These are phyloP conservation scores for Mycena floridula DNA, from an alignment of 768 basidiomycete genomes.

Conservation along the genomic window DNA sequence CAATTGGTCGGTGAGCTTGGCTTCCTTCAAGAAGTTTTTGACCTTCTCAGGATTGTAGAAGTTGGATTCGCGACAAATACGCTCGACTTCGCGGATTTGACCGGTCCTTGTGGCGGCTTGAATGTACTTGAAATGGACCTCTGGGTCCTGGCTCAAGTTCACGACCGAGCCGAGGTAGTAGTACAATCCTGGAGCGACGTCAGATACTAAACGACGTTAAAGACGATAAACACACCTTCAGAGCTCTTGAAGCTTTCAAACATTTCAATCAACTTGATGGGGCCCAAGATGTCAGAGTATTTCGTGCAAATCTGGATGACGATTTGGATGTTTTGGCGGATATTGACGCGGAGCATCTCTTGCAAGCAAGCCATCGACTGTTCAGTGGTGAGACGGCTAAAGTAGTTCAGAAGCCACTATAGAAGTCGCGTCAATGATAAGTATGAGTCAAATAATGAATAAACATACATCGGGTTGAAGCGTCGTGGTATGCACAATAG, in stretches of 20 bases:
- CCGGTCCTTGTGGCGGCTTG: conserved; percentile 97
- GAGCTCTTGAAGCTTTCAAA: conserved; percentile 98
- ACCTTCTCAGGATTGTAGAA: conserved; percentile 99
- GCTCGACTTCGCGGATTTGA: conserved; percentile 98
- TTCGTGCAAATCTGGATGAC: conserved; percentile 98
- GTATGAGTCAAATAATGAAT: conserved; percentile 3
- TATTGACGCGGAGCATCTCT: conserved; percentile 96
- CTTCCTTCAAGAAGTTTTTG: conserved; percentile 99
- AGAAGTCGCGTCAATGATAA: not conserved
- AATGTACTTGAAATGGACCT: conserved; percentile 99
- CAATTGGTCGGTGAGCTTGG: conserved; percentile 92
- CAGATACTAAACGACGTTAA: not conserved
- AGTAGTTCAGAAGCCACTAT: conserved; percentile 95
- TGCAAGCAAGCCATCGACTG: conserved; percentile 95
- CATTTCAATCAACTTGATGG: conserved; percentile 96
- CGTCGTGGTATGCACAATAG: conserved; percentile 84
- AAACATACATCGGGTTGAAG: conserved; percentile 74
- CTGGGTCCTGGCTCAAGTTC: conserved; percentile 91
- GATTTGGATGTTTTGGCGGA: conserved; percentile 94
- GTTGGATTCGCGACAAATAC: conserved; percentile 97
- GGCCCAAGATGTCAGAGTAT: conserved; percentile 96
- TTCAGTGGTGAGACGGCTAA: conserved; percentile 93
- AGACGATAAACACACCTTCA: conserved; percentile 54
- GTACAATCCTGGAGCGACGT: conserved; percentile 62
- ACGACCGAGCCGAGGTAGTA: conserved; percentile 98